Percentiles rank a stretch among this genome's conserved stretches.
phyloP scores from a whole-genome alignment of 139 green algal genomes.

The Coelastrella sp. region DNA sequence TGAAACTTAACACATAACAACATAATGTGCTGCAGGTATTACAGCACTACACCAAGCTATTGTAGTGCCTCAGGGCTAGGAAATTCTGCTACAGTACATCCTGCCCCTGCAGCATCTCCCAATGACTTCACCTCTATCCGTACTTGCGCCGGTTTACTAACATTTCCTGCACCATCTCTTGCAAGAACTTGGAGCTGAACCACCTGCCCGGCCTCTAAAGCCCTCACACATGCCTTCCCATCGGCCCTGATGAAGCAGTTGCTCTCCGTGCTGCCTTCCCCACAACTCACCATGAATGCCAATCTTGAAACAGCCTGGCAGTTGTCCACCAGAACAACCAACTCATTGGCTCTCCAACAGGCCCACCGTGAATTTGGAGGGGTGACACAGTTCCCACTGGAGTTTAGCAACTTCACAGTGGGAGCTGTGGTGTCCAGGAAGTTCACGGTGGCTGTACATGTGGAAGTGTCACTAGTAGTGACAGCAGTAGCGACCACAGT shows the following conservation, averaged over 20 bases:
- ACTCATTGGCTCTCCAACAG: conserved; percentile 7
- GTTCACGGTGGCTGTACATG: conserved; percentile 14
- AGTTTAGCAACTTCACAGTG: neutral
- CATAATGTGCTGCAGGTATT: too few relatives aligned
- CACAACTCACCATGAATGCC: conserved; percentile 14
- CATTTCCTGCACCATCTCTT: conserved; percentile 2
- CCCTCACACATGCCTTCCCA: conserved; percentile 28
- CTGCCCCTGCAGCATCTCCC: neutral
- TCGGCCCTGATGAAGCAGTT: conserved; percentile 27
- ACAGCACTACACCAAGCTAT: neutral
- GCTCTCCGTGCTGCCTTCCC: neutral
- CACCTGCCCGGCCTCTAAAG: neutral
- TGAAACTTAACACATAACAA: too few relatives aligned
- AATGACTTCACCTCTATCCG: neutral
- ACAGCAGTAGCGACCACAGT: neutral
- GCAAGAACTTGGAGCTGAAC: neutral
- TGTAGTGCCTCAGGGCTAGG: neutral
- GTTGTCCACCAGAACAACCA: conserved; percentile 19
- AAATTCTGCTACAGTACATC: neutral
- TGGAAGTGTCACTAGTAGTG: neutral
- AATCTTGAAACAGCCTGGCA: conserved; percentile 5
- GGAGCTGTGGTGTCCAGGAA: conserved; percentile 8
- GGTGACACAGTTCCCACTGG: neutral
- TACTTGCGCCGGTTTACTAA: neutral
- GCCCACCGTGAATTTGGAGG: conserved; percentile 1